Percentiles rank a stretch among this genome's conserved stretches.
Conservation (phyloP, 2,329 filamentous ascomycete species). For the Rugonectria rugulosa region DNA sequence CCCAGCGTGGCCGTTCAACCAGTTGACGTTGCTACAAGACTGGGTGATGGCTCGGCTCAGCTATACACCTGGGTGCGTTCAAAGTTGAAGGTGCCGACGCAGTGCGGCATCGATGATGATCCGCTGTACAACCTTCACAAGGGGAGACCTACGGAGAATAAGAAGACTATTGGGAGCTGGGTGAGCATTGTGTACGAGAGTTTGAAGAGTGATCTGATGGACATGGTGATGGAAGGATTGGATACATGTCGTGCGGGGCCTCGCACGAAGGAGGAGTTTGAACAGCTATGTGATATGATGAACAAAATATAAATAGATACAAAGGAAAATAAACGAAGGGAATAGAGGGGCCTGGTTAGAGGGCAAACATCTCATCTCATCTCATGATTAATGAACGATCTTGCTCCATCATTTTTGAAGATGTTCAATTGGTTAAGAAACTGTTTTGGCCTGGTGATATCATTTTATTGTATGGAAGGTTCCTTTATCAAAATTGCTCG, state of each 20-base stretch:
- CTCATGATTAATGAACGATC: slow-evolving; percentile 15
- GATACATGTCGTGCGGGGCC: slow-evolving; percentile 29
- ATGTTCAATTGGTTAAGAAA: too few relatives aligned
- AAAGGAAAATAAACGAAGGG: not conserved
- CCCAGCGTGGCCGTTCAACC: slow-evolving; percentile 34
- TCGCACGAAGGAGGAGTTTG: slow-evolving; percentile 31
- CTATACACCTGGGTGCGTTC: slow-evolving; percentile 43
- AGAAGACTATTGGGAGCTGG: slow-evolving; percentile 45
- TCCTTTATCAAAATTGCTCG: too few relatives aligned
- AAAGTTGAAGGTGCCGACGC: slow-evolving; percentile 37
- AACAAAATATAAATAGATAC: not conserved
- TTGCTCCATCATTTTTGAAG: not conserved
- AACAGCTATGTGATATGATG: slow-evolving; percentile 32
- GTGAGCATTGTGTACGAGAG: slow-evolving; percentile 45
- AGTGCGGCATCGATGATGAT: slow-evolving; percentile 43
- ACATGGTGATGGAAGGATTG: slow-evolving; percentile 38
- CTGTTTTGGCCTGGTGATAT: too few relatives aligned
- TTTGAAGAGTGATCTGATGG: slow-evolving; percentile 37
- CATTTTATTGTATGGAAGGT: too few relatives aligned
- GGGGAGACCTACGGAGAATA: slow-evolving; percentile 30
- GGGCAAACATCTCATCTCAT: slow-evolving; percentile 25
- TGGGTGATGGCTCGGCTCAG: slow-evolving; percentile 42
- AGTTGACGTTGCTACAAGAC: slow-evolving; percentile 34
- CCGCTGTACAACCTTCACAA: slow-evolving; percentile 37
- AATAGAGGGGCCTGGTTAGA: not conserved